Conservation (phyloP, 805 yeast genomes). For the Barnettozyma sp. region DNA sequence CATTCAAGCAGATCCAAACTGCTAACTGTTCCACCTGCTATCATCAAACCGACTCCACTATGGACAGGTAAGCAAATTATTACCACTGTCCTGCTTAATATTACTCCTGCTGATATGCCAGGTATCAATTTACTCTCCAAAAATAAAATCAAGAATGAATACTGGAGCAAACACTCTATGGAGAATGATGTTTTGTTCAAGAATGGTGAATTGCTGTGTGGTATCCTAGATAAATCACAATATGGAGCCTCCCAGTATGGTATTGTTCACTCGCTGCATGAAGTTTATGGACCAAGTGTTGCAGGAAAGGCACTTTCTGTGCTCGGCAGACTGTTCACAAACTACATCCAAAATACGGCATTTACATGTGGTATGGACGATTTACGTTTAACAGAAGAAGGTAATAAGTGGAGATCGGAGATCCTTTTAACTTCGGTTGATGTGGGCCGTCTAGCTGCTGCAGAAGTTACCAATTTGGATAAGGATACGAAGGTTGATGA, state of each 20-base stretch:
- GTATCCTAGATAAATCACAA: constrained; percentile 95
- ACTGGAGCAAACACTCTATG: constrained; percentile 81
- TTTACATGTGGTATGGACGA: constrained; percentile 99
- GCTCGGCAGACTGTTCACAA: constrained; percentile 92
- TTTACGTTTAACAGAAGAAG: constrained; percentile 82
- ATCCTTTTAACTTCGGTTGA: constrained; percentile 72
- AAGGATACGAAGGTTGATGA: constrained; percentile 43
- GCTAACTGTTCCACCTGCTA: constrained; percentile 81
- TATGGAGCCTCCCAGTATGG: constrained; percentile 98
- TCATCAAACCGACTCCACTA: constrained; percentile 76
- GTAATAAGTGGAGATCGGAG: constrained; percentile 82
- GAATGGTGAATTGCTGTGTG: constrained; percentile 83
- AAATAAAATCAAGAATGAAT: constrained; percentile 88
- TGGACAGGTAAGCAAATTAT: constrained; percentile 99
- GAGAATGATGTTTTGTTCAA: constrained; percentile 84
- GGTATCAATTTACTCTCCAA: constrained; percentile 80
- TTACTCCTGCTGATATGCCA: constrained; percentile 81
- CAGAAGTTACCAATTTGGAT: constrained; percentile 85
- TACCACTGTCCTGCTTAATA: constrained; percentile 82
- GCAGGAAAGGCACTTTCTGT: constrained; percentile 90
- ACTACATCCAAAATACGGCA: constrained; percentile 85
- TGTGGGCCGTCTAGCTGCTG: constrained; percentile 86
- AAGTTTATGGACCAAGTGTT: constrained; percentile 83
- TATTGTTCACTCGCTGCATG: constrained; percentile 92
- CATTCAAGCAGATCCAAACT: constrained; percentile 70